Base-by-base conservation (phyloP, 2,329 filamentous ascomycete species). In the Endoconidiophora laricicola region DNA sequence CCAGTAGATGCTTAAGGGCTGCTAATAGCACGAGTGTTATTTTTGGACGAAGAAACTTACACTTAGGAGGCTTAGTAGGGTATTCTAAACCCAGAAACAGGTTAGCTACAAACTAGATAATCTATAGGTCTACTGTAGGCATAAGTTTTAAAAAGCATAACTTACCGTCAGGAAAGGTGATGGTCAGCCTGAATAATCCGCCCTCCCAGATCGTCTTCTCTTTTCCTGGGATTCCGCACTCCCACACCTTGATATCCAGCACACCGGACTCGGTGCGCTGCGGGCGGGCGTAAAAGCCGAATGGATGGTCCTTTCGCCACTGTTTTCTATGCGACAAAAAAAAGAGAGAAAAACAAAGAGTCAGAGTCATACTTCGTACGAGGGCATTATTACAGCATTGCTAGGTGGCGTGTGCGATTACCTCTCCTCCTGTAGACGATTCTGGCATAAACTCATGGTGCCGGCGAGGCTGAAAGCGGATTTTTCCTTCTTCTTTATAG, bases 11-110 rank as follows among this genome's bases (percentile, higher is more conserved):
- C 16, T 18, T 18, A 18, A 18, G 16, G 16, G 16, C 16, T 18
- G 16, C 16, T 18, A 18, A 18, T 18, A 18, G 16, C 16, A 18
- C 2, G 16, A 18, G 16, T 18, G 16, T 18, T 18, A 18, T 18
- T 18, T 18, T 18, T 18, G 16, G 16, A 37, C 12, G 46, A 7
- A 14, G 39, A n/a, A 43, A 69, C 82, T 65, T 78, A 94, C 91
- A 98, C 69, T 98, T 98, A 1, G 91, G 91, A 29, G 91, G 91
- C 66, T 98, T 98, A 47, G 93, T 98, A 14, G 91, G 91, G 65
- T 98, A 98, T 61, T 98, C 91, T 94, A 60, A 56, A 56, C 16
- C 46, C 37, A 33, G 37, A 44, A 55, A 45, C 52, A 18, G 12
- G 23, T 50, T 50, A 44, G 39, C 26, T 39, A 29, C 6, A 3